phyloP scores from a whole-genome alignment of 805 yeast genomes.

The Kuraishia borneana region DNA sequence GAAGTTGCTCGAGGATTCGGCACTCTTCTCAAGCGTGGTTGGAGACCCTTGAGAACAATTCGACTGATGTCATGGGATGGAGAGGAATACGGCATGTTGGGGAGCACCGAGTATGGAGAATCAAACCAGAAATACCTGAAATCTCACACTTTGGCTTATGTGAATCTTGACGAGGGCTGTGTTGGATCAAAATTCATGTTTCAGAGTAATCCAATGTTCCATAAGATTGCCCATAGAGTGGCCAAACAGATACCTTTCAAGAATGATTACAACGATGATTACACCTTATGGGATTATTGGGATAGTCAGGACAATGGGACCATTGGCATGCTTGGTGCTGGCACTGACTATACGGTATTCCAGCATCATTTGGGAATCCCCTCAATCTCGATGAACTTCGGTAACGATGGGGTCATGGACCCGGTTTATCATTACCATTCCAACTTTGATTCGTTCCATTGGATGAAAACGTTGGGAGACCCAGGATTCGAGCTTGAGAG shows the following conservation, averaged over 20 bases:
- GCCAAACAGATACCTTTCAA: conserved; percentile 35
- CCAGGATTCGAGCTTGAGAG: conserved; percentile 42
- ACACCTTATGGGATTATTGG: conserved; percentile 40
- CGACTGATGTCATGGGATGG: conserved; percentile 31
- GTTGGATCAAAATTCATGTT: conserved; percentile 37
- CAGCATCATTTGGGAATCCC: conserved; percentile 64
- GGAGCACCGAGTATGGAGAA: conserved; percentile 49
- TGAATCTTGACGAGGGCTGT: conserved; percentile 41
- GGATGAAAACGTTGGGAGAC: conserved; percentile 44
- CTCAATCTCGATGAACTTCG: conserved; percentile 38
- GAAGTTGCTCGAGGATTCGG: conserved; percentile 44
- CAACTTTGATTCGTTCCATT: conserved; percentile 42
- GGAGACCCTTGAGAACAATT: conserved; percentile 29
- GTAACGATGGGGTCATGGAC: conserved; percentile 22
- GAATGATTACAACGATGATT: conserved; percentile 20
- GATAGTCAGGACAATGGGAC: conserved; percentile 20
- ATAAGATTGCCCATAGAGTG: conserved; percentile 29
- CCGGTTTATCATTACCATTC: conserved; percentile 50
- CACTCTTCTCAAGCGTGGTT: conserved; percentile 30
- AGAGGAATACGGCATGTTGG: conserved; percentile 36
- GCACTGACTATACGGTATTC: conserved; percentile 46
- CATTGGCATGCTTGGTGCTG: conserved; percentile 32
- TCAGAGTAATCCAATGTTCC: conserved; percentile 47
- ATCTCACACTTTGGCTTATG: conserved; percentile 34
- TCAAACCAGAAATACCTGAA: conserved; percentile 26